These are phyloP conservation scores for Phytophthora citrophthora DNA, from an alignment of 352 stramenopile genomes.

Conservation along the genomic window DNA sequence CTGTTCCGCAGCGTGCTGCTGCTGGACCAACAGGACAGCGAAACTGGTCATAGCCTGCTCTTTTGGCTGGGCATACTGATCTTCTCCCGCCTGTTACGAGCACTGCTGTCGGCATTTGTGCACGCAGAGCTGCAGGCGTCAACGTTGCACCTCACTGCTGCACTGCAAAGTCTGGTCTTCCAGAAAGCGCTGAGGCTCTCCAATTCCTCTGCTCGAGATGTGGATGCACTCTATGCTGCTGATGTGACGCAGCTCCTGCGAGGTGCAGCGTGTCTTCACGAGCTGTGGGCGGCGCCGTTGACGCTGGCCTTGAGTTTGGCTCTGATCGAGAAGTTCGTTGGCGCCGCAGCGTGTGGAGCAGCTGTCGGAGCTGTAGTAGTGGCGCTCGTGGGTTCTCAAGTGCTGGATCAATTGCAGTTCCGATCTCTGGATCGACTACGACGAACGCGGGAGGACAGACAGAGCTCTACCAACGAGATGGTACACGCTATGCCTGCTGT, in stretches of 20 bases:
- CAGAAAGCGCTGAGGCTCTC: constrained; percentile 71
- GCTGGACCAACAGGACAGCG: constrained; percentile 27
- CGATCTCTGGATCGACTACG: constrained; percentile 48
- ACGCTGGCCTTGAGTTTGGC: constrained; percentile 55
- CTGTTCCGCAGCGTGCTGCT: constrained; percentile 66
- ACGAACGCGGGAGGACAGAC: constrained; percentile 69
- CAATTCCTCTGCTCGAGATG: constrained; percentile 39
- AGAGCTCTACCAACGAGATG: constrained; percentile 67
- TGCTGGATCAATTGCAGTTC: constrained; percentile 53
- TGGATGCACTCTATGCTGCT: constrained; percentile 62
- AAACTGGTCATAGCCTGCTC: constrained; percentile 29
- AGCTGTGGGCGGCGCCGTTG: constrained; percentile 70
- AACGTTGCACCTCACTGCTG: constrained; percentile 65
- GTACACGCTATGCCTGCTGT: constrained; percentile 91
- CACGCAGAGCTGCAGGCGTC: constrained; percentile 67
- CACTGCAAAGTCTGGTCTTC: constrained; percentile 77
- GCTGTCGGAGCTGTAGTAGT: constrained; percentile 44
- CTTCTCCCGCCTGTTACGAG: constrained; percentile 65
- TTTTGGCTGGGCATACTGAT: constrained; percentile 73
- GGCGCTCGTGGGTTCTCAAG: constrained; percentile 45
- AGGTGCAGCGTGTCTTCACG: constrained; percentile 72
- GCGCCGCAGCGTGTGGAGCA: constrained; percentile 38
- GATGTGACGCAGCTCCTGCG: constrained; percentile 69
- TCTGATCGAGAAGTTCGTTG: constrained; percentile 64
- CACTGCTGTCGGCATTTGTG: constrained; percentile 68